These are phyloP conservation scores for Beta lomatogona DNA, from an alignment of 179 eudicot genomes.

Conservation along the genomic window DNA sequence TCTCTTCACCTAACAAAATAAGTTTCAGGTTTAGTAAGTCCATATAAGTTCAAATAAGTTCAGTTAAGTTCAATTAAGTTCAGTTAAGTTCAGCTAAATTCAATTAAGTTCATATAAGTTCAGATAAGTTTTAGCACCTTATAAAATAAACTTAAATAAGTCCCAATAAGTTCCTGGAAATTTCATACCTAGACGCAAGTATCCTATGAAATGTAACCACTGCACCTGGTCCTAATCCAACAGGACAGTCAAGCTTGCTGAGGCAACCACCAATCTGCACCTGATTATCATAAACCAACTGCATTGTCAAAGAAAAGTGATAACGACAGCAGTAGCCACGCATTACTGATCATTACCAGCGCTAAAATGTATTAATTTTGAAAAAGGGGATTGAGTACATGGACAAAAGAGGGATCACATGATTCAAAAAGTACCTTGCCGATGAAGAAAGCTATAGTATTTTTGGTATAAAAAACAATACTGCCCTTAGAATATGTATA, in stretches of 20 bases:
- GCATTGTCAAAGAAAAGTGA: slow-evolving; percentile 12
- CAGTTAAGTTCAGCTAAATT: no score
- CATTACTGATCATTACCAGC: not conserved
- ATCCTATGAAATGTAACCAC: slow-evolving; percentile 68
- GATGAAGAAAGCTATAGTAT: not conserved
- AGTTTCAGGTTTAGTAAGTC: no score
- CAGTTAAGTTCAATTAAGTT: no score
- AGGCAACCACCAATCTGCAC: slow-evolving; percentile 55
- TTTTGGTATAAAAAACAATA: not conserved
- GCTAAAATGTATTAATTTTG: no score
- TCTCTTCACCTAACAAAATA: no score
- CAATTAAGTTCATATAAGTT: no score
- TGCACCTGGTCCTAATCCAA: slow-evolving; percentile 80
- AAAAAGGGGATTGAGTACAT: not conserved
- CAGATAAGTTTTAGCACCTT: no score
- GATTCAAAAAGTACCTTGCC: not conserved
- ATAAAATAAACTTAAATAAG: no score
- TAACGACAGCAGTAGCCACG: slow-evolving; percentile 3
- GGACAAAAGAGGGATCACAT: not conserved
- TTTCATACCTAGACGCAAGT: slow-evolving; percentile 63
- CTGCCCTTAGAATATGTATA: no score
- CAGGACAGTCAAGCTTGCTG: slow-evolving; percentile 52
- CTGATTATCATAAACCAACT: slow-evolving; percentile 40
- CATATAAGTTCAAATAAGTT: no score
- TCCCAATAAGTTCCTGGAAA: not conserved